Percentiles rank a stretch among this genome's conserved stretches.
Evolutionary conservation across 192 early-diverging fungal species (phyloP).

Genomic region (Haplosporangium gracile): DNA sequence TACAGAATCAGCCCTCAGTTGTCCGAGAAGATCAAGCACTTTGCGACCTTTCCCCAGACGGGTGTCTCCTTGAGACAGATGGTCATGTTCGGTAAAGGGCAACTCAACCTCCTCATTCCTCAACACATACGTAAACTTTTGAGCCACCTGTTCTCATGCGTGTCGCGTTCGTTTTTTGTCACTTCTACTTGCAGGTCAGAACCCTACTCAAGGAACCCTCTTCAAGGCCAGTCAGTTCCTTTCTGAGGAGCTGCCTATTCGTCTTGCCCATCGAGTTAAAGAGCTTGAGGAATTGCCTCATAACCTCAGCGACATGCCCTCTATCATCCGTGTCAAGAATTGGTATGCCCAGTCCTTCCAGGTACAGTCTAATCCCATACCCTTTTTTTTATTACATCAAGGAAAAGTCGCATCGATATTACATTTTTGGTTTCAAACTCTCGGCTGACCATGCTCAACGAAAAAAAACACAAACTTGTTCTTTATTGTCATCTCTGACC

Average conservation of each 20-base stretch:
- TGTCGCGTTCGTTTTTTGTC: neutral
- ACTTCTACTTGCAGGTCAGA: constrained; percentile 63
- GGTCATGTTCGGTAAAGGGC: constrained; percentile 89
- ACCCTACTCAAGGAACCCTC: constrained; percentile 79
- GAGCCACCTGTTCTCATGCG: neutral
- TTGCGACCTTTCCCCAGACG: constrained; percentile 90
- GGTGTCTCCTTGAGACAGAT: constrained; percentile 94
- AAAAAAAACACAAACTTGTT: neutral
- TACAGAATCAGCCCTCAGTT: constrained; percentile 71
- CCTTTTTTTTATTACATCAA: neutral
- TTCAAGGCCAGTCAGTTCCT: constrained; percentile 84
- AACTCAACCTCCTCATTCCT: neutral
- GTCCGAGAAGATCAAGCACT: constrained; percentile 80
- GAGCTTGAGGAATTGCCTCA: constrained; percentile 94
- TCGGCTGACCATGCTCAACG: neutral
- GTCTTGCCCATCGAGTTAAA: constrained; percentile 93
- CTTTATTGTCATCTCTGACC: neutral
- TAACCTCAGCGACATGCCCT: constrained; percentile 89
- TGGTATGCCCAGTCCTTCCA: constrained; percentile 96
- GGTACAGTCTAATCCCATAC: constrained; percentile 39
- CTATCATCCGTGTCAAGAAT: constrained; percentile 90
- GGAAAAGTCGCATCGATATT: neutral
- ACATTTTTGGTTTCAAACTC: neutral
- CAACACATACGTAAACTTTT: neutral
- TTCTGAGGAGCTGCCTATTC: constrained; percentile 94